A percentile compares a stretch with the other conserved stretches of the same genome.
Conservation (phyloP, 2,329 filamentous ascomycete genomes). For the Pseudogymnoascus sp. region DNA sequence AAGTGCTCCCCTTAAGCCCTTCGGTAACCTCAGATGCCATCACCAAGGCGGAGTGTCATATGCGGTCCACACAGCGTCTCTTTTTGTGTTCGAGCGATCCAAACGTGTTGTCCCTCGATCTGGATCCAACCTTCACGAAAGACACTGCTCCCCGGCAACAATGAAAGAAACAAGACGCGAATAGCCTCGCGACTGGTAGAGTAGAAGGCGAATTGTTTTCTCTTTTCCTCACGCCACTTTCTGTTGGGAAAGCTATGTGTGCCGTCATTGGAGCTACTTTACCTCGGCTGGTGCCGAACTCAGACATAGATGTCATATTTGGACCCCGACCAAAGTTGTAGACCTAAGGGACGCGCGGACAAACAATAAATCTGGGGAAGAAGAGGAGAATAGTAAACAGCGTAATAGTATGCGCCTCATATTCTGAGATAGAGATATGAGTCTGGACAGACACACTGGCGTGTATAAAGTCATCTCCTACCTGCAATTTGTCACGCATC, state of each 20-base stretch:
- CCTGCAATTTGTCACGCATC: neutral
- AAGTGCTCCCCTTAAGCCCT: neutral
- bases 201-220: conserved; percentile 32
- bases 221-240: neutral
- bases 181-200: neutral
- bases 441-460: neutral
- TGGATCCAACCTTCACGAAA: neutral
- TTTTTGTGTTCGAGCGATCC: neutral
- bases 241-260: neutral
- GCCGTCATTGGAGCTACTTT: conserved; percentile 1
- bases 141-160: neutral
- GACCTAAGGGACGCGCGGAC: neutral
- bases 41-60: neutral
- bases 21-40: neutral
- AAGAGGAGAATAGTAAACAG: neutral
- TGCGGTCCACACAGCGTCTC: neutral
- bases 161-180: neutral
- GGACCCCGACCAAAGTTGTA: neutral
- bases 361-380: neutral
- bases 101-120: neutral
- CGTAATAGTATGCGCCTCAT: neutral
- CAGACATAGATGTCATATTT: neutral
- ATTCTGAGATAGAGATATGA: neutral
- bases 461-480: neutral
- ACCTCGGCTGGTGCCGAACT: neutral